phyloP scores from a whole-genome alignment of 192 early-diverging fungal species.

The Mortierella alpina region DNA sequence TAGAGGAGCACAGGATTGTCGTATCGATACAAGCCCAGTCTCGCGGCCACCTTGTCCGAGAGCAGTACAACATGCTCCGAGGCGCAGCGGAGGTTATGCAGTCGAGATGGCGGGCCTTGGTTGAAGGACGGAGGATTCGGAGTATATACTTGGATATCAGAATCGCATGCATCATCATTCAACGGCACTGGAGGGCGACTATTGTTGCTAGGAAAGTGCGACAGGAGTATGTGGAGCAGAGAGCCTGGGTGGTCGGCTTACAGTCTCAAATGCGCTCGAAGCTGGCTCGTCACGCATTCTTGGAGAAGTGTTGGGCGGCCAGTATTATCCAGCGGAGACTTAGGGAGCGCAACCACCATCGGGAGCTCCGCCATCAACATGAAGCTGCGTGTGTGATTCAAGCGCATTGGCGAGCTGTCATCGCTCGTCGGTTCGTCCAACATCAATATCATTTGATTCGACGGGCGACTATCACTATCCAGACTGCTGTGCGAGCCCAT shows the following conservation, averaged over 20 bases:
- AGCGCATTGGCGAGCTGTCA: slow-evolving; percentile 19
- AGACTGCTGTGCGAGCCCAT: slow-evolving; percentile 14
- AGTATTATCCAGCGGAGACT: slow-evolving; percentile 28
- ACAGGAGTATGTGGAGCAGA: slow-evolving; percentile 17
- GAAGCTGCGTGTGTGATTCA: slow-evolving; percentile 44
- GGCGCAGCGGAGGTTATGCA: slow-evolving; percentile 39
- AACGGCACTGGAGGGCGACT: slow-evolving; percentile 36
- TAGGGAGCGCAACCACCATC: slow-evolving; percentile 6
- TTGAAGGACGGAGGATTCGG: slow-evolving; percentile 27
- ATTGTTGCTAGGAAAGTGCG: slow-evolving; percentile 12
- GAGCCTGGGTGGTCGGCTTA: slow-evolving; percentile 10
- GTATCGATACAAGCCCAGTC: slow-evolving; percentile 35
- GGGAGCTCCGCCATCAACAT: neutral
- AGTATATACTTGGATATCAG: slow-evolving; percentile 12
- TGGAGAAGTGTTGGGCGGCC: slow-evolving; percentile 21
- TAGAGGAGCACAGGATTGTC: slow-evolving; percentile 15
- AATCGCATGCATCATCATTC: slow-evolving; percentile 29
- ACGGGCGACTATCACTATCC: slow-evolving; percentile 18
- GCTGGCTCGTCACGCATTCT: slow-evolving; percentile 5
- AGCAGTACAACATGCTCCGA: slow-evolving; percentile 27
- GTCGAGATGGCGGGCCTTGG: slow-evolving; percentile 10
- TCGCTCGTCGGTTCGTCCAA: slow-evolving; percentile 19
- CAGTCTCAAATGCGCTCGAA: slow-evolving; percentile 30
- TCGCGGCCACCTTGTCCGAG: slow-evolving; percentile 27
- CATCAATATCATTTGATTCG: slow-evolving; percentile 32